Evolutionary conservation across 257 asterid species (phyloP).

Genomic region (Solanum neorickii): DNA sequence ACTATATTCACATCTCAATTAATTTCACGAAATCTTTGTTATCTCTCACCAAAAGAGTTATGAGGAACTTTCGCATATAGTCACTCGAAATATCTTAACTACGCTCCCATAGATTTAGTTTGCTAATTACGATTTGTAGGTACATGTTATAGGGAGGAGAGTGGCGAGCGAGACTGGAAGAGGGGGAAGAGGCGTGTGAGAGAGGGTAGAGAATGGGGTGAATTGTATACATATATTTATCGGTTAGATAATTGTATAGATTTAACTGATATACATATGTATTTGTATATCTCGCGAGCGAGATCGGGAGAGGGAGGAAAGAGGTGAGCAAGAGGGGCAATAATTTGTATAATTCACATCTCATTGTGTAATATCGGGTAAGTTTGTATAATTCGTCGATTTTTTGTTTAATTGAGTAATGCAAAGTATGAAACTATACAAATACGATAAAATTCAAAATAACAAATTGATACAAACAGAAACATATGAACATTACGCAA

Average conservation of each 20-base stretch:
- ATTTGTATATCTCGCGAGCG: too few species aligned
- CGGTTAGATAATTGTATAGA: too few species aligned
- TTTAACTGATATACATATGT: too few species aligned
- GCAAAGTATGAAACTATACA: too few species aligned
- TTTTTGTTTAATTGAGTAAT: not conserved
- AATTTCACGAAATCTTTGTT: not conserved
- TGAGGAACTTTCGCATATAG: too few species aligned
- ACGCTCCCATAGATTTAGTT: fast-evolving
- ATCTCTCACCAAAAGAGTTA: not conserved
- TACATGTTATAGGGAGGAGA: not conserved
- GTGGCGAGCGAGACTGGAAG: not conserved
- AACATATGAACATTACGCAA: not conserved
- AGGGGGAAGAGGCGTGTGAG: too few species aligned
- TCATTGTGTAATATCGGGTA: not conserved
- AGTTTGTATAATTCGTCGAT: not conserved
- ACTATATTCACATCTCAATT: not conserved
- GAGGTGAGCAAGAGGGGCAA: not conserved
- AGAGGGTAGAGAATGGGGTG: not conserved
- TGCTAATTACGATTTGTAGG: not conserved
- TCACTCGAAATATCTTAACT: not conserved
- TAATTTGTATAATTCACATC: not conserved
- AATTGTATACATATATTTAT: too few species aligned
- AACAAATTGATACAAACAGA: not conserved
- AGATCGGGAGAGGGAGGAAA: not conserved
- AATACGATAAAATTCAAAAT: not conserved